Evolutionary conservation across 495 filamentous ascomycete genomes (phyloP).

Genomic region (Penicillium diatomitis): DNA sequence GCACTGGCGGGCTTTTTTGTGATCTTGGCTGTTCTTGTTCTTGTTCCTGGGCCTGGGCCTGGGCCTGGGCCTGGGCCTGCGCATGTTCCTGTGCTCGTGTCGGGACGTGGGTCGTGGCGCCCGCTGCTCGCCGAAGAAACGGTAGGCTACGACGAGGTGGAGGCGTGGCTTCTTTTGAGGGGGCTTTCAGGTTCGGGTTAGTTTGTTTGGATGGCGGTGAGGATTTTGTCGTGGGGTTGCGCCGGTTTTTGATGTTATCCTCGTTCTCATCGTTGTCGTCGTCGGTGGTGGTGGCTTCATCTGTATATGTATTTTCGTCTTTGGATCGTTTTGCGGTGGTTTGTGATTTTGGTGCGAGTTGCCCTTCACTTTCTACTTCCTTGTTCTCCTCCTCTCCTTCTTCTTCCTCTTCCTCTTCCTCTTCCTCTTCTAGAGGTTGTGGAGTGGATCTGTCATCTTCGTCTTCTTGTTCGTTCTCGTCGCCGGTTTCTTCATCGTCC

Average conservation of each 20-base stretch:
- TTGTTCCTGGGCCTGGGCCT: not conserved
- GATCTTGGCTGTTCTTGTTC: too few species aligned
- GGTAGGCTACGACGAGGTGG: slow-evolving; percentile 32
- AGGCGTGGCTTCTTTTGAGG: slow-evolving; percentile 12
- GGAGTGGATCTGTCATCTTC: slow-evolving; percentile 25
- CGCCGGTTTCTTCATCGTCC: slow-evolving; percentile 2
- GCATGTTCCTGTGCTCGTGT: not conserved
- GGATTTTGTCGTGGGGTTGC: not conserved
- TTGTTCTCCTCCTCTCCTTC: too few species aligned
- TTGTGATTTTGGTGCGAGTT: too few species aligned
- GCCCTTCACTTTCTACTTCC: too few species aligned
- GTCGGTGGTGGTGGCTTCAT: slow-evolving; percentile 25
- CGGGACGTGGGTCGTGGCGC: not conserved
- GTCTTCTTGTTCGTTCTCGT: slow-evolving; percentile 24
- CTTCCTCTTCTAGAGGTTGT: slow-evolving; percentile 25
- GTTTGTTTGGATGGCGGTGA: not conserved
- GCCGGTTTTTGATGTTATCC: too few species aligned
- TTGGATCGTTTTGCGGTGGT: too few species aligned
- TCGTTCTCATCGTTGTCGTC: slow-evolving; percentile 6
- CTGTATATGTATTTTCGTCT: too few species aligned
- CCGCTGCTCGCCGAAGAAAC: slow-evolving; percentile 17
- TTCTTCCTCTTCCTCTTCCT: slow-evolving; percentile 14
- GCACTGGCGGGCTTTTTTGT: too few species aligned
- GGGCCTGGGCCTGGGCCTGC: not conserved
- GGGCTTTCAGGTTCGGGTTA: slow-evolving; percentile 1